These are phyloP conservation scores for Leptodontidium sp. DNA, from an alignment of 2,329 filamentous ascomycete species.

Conservation along the genomic window DNA sequence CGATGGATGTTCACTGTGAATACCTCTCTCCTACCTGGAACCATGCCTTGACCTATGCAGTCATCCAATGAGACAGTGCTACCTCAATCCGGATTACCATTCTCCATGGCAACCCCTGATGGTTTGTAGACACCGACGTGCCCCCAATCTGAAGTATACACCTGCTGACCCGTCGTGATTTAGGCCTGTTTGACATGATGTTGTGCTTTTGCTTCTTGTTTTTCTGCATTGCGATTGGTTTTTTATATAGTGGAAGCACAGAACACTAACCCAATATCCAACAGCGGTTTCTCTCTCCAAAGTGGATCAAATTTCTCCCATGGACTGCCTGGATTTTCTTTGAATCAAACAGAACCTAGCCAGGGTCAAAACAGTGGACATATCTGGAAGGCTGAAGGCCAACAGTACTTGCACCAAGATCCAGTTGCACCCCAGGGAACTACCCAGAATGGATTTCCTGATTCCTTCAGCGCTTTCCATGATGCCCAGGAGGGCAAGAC, in stretches of 20 bases:
- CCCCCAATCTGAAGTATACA: slow-evolving; percentile 10
- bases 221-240: slow-evolving; percentile 30
- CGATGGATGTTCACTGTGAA: neutral
- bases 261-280: slow-evolving; percentile 47
- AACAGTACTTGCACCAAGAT: slow-evolving; percentile 47
- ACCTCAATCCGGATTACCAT: slow-evolving; percentile 6
- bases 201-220: slow-evolving; percentile 32
- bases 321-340: slow-evolving; percentile 45
- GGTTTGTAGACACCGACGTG: slow-evolving; percentile 37
- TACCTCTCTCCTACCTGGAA: neutral
- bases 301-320: slow-evolving; percentile 38
- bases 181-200: slow-evolving; percentile 34
- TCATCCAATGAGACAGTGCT: neutral
- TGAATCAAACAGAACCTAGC: slow-evolving; percentile 46
- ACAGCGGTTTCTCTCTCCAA: slow-evolving; percentile 41
- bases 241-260: slow-evolving; percentile 42
- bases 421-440: slow-evolving; percentile 38
- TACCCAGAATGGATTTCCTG: slow-evolving; percentile 43
- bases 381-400: slow-evolving; percentile 45
- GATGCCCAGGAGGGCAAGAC: slow-evolving; percentile 37
- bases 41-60: neutral
- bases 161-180: slow-evolving; percentile 19
- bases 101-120: slow-evolving; percentile 20
- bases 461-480: slow-evolving; percentile 39
- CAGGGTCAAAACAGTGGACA: slow-evolving; percentile 45